phyloP scores from a whole-genome alignment of 805 yeast species.

The Ogataea nitratoaversa region DNA sequence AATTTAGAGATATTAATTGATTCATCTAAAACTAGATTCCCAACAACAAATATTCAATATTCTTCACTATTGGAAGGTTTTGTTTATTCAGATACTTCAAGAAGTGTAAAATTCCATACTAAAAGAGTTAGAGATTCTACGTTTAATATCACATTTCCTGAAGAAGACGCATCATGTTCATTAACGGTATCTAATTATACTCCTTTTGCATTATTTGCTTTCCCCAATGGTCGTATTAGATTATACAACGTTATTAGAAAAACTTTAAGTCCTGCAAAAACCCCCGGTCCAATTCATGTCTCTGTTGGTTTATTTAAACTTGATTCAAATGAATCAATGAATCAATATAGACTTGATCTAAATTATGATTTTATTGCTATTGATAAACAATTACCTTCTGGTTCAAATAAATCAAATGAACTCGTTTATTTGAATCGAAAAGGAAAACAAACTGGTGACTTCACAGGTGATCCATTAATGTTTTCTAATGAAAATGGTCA shows the following conservation, averaged over 20 bases:
- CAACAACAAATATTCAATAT: conserved; percentile 13
- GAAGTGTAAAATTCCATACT: conserved; percentile 14
- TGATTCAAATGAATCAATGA: conserved; percentile 11
- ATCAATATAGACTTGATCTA: conserved; percentile 22
- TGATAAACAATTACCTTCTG: no score
- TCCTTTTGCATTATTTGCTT: conserved; percentile 14
- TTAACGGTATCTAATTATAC: conserved; percentile 14
- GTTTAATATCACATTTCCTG: conserved; percentile 9
- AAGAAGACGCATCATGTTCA: conserved; percentile 15
- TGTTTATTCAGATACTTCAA: conserved; percentile 15
- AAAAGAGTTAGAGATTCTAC: conserved; percentile 17
- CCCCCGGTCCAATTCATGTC: conserved; percentile 9
- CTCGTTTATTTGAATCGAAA: no score
- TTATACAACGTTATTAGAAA: conserved; percentile 14
- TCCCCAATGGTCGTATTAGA: conserved; percentile 16
- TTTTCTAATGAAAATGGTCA: conserved; percentile 15
- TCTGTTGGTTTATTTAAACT: conserved; percentile 21
- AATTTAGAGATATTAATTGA: conserved; percentile 13
- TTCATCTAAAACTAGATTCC: conserved; percentile 9
- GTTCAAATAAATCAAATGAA: no score
- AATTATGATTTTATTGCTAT: conserved; percentile 8
- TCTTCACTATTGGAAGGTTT: conserved; percentile 22
- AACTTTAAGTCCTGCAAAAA: conserved; percentile 12
- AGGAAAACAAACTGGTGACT: no score
- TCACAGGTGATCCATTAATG: no score